These are phyloP conservation scores for Bipolaris gigantea DNA, from an alignment of 2,329 filamentous ascomycete species.

Conservation along the genomic window DNA sequence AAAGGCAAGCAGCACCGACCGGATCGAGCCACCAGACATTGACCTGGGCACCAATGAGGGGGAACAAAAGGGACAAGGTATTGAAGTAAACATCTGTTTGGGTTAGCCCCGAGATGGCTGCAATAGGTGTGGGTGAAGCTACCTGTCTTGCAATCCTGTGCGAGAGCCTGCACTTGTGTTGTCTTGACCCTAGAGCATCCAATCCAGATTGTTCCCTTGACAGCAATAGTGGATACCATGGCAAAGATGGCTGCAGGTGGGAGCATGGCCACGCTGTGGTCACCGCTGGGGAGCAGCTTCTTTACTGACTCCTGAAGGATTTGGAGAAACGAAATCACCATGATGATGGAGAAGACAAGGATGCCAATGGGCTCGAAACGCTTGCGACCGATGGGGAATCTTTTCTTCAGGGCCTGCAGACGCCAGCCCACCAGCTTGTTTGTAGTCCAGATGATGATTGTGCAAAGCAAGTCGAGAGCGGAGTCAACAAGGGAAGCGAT, in stretches of 20 bases:
- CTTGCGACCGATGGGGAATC: slow-evolving; percentile 57
- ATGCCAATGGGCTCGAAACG: slow-evolving; percentile 65
- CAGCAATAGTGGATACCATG: slow-evolving; percentile 59
- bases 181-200: slow-evolving; percentile 63
- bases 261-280: slow-evolving; percentile 55
- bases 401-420: slow-evolving; percentile 52
- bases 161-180: slow-evolving; percentile 65
- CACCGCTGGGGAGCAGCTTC: slow-evolving; percentile 57
- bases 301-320: slow-evolving; percentile 63
- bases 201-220: slow-evolving; percentile 64
- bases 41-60: slow-evolving; percentile 61
- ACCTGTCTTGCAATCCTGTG: slow-evolving; percentile 60
- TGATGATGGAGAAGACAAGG: slow-evolving; percentile 63
- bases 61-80: slow-evolving; percentile 64
- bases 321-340: slow-evolving; percentile 65
- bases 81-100: slow-evolving; percentile 66
- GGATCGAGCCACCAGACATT: slow-evolving; percentile 70
- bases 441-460: slow-evolving; percentile 63
- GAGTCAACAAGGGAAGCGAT: slow-evolving; percentile 65
- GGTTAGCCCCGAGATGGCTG: not conserved
- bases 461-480: slow-evolving; percentile 62
- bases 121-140: not conserved
- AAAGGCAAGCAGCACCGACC: slow-evolving; percentile 63
- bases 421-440: slow-evolving; percentile 63
- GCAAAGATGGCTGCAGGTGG: slow-evolving; percentile 59